phyloP scores from a whole-genome alignment of 176 grass and related monocot genomes.

The Rhynchospora breviuscula region DNA sequence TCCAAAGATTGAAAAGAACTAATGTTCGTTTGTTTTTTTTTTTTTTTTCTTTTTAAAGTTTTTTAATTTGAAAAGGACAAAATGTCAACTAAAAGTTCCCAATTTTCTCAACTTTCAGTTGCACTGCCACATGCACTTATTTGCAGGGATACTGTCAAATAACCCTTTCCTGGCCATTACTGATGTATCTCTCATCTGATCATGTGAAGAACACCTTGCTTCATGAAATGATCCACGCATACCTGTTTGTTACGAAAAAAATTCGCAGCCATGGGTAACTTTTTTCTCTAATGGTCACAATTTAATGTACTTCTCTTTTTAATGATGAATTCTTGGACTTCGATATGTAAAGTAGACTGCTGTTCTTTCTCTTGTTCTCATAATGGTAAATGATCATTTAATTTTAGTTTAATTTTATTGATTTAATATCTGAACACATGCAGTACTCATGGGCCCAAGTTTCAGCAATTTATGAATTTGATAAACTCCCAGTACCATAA shows the following conservation, averaged over 20 bases:
- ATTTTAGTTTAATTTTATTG: slow-evolving; percentile 16
- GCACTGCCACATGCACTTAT: slow-evolving; percentile 40
- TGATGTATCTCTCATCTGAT: slow-evolving; percentile 29
- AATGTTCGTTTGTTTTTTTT: too few species aligned
- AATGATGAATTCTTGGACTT: background rate
- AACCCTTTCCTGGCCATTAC: slow-evolving; percentile 39
- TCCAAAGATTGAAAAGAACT: background rate
- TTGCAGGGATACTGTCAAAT: slow-evolving; percentile 38
- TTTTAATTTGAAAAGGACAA: background rate
- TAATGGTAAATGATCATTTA: background rate
- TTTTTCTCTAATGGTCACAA: background rate
- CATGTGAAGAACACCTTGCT: slow-evolving; percentile 65
- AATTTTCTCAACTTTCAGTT: slow-evolving; percentile 26
- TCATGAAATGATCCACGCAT: slow-evolving; percentile 94
- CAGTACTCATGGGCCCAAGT: slow-evolving; percentile 46
- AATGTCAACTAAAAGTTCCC: background rate
- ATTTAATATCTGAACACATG: slow-evolving; percentile 10
- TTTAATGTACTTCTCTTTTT: background rate
- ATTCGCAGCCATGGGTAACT: slow-evolving; percentile 27
- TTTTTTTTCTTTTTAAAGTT: too few species aligned
- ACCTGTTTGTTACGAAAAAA: slow-evolving; percentile 39
- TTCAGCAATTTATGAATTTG: slow-evolving; percentile 59
- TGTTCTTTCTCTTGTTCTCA: background rate
- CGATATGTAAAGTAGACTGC: background rate
- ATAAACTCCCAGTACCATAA: slow-evolving; percentile 39